phyloP scores from a whole-genome alignment of 768 basidiomycete genomes.

The Psilocybe subaeruginosa region DNA sequence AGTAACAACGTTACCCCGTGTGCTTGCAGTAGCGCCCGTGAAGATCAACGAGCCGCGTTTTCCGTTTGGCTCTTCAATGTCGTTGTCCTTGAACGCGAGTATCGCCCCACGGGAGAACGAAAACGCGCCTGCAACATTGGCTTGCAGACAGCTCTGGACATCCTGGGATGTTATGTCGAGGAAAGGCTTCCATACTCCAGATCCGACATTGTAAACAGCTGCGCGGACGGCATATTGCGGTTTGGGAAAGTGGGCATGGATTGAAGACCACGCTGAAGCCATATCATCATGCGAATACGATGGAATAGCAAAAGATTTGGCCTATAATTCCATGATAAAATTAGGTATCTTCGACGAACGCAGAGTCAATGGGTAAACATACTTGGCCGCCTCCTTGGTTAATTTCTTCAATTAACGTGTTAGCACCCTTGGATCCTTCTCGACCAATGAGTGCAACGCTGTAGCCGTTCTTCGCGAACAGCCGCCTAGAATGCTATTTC shows the following conservation, averaged over 20 bases:
- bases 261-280: constrained; percentile 46
- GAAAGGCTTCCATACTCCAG: constrained; percentile 67
- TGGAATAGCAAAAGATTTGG: constrained; percentile 53
- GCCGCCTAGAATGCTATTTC: constrained; percentile 42
- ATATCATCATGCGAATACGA: constrained; percentile 56
- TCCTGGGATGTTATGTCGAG: constrained; percentile 64
- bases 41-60: constrained; percentile 69
- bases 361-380: constrained; percentile 8
- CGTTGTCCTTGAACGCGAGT: constrained; percentile 60
- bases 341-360: background rate
- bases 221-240: constrained; percentile 56
- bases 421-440: constrained; percentile 41
- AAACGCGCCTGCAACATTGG: constrained; percentile 61
- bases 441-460: constrained; percentile 69
- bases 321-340: constrained; percentile 37
- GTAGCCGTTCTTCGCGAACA: constrained; percentile 68
- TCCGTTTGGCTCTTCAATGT: constrained; percentile 45
- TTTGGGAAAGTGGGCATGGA: constrained; percentile 48
- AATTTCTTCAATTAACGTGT: constrained; percentile 56
- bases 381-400: constrained; percentile 62
- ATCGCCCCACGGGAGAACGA: constrained; percentile 66
- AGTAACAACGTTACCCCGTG: constrained; percentile 64
- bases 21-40: constrained; percentile 72
- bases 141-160: constrained; percentile 49
- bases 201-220: constrained; percentile 66